Conservation (phyloP, 306 rosid genomes). For the Vigna hirtella region DNA sequence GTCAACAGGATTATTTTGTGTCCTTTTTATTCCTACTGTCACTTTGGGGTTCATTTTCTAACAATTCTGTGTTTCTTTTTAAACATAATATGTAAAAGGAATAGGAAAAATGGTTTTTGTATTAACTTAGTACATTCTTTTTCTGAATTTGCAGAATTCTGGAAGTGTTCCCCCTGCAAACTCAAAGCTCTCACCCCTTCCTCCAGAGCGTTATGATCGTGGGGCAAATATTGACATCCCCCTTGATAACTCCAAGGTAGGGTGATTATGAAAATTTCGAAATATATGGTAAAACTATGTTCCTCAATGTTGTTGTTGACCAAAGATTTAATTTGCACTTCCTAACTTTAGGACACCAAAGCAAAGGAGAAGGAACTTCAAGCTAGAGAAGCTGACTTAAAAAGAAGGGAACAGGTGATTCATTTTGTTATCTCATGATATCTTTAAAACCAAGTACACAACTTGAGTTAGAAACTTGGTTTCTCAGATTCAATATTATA, state of each 20-base stretch:
- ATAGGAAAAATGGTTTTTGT: neutral
- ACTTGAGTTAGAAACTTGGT: conserved; percentile 23
- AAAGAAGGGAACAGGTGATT: conserved; percentile 85
- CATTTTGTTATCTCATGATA: conserved; percentile 28
- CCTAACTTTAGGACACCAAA: conserved; percentile 62
- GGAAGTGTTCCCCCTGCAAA: conserved; percentile 68
- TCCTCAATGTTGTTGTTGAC: conserved; percentile 31
- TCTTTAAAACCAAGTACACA: conserved; percentile 14
- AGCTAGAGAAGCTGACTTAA: conserved; percentile 88
- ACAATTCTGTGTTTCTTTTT: conserved; percentile 38
- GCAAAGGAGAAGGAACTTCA: conserved; percentile 88
- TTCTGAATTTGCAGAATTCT: conserved; percentile 55
- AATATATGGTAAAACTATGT: conserved; percentile 31
- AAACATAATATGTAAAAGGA: conserved; percentile 2
- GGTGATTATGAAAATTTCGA: conserved; percentile 38
- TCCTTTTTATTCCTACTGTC: conserved; percentile 3
- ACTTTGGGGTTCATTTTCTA: neutral
- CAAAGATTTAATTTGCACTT: conserved; percentile 31
- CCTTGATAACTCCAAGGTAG: conserved; percentile 67
- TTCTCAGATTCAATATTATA: conserved; percentile 17
- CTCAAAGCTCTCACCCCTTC: conserved; percentile 79
- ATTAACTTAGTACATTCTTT: conserved; percentile 29
- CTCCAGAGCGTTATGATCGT: conserved; percentile 82
- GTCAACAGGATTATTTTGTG: conserved; percentile 17
- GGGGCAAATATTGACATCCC: conserved; percentile 80